These are phyloP conservation scores for Rauvolfia tetraphylla DNA, from an alignment of 257 asterid species.

Conservation along the genomic window DNA sequence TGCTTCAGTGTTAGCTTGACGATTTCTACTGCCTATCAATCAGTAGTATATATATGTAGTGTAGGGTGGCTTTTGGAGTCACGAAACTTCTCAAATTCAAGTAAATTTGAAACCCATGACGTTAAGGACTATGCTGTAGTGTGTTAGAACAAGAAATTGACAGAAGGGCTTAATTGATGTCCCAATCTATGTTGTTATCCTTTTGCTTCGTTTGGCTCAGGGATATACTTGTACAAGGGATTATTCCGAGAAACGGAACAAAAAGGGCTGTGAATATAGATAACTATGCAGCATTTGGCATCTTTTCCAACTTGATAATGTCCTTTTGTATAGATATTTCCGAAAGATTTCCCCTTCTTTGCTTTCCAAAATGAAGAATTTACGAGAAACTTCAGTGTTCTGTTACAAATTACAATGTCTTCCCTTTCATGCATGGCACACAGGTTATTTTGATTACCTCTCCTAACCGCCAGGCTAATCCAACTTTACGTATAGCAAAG, in stretches of 20 bases:
- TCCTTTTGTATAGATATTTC: not conserved
- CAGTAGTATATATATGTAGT: not conserved
- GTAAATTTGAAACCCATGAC: not conserved
- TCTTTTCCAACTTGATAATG: not conserved
- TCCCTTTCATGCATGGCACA: no score
- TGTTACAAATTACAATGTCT: no score
- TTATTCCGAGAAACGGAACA: not conserved
- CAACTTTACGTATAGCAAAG: no score
- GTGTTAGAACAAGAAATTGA: conserved; percentile 18
- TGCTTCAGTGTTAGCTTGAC: not conserved
- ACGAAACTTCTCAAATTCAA: not conserved
- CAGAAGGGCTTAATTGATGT: not conserved
- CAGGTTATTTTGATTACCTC: no score
- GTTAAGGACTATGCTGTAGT: conserved; percentile 17
- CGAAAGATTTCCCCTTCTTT: not conserved
- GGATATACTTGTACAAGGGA: conserved; percentile 18
- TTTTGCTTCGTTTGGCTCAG: conserved; percentile 6
- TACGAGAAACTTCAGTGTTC: not conserved
- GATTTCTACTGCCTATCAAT: conserved; percentile 1
- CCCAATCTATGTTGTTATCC: not conserved
- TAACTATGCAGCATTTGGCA: not conserved
- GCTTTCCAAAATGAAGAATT: no score
- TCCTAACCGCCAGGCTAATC: no score
- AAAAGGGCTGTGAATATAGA: not conserved
- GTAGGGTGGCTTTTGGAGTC: not conserved